Conservation (phyloP, 306 rosid genomes). For the Cyamopsis tetragonoloba region DNA sequence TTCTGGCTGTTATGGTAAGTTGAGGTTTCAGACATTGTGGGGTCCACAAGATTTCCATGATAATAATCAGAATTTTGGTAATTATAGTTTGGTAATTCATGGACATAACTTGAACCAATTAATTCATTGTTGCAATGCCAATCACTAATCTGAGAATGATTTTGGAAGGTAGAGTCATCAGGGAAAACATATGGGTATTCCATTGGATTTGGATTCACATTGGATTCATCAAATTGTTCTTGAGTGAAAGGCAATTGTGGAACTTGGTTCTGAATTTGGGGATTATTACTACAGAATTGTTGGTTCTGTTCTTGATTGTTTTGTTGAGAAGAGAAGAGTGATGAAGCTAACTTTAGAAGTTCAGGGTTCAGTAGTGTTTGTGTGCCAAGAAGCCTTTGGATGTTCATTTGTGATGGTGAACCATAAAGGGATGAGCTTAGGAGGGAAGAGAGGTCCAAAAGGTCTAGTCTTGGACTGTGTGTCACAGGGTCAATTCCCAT, state of each 20-base stretch:
- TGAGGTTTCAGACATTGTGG: constrained; percentile 34
- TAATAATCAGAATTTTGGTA: constrained; percentile 28
- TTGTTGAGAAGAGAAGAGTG: constrained; percentile 47
- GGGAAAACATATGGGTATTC: constrained; percentile 33
- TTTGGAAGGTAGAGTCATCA: constrained; percentile 37
- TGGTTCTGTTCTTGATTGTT: constrained; percentile 29
- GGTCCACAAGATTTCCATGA: constrained; percentile 15
- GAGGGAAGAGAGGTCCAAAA: constrained; percentile 64
- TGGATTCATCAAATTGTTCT: constrained; percentile 30
- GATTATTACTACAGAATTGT: constrained; percentile 26
- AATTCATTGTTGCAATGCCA: constrained; percentile 38
- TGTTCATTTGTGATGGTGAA: constrained; percentile 43
- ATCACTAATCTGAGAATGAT: constrained; percentile 33
- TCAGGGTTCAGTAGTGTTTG: constrained; percentile 59
- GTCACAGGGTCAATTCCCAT: constrained; percentile 98
- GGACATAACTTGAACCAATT: constrained; percentile 22
- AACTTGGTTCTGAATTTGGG: constrained; percentile 23
- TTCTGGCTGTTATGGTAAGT: constrained; percentile 38
- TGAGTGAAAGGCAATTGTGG: constrained; percentile 12
- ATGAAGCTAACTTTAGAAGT: constrained; percentile 60
- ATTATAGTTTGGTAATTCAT: constrained; percentile 27
- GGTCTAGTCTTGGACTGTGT: constrained; percentile 76
- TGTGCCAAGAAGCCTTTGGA: constrained; percentile 41
- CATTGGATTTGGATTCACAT: constrained; percentile 25
- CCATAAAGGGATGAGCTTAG: constrained; percentile 43